These are phyloP conservation scores for Boletus subcaerulescens DNA, from an alignment of 768 basidiomycete species.

Conservation along the genomic window DNA sequence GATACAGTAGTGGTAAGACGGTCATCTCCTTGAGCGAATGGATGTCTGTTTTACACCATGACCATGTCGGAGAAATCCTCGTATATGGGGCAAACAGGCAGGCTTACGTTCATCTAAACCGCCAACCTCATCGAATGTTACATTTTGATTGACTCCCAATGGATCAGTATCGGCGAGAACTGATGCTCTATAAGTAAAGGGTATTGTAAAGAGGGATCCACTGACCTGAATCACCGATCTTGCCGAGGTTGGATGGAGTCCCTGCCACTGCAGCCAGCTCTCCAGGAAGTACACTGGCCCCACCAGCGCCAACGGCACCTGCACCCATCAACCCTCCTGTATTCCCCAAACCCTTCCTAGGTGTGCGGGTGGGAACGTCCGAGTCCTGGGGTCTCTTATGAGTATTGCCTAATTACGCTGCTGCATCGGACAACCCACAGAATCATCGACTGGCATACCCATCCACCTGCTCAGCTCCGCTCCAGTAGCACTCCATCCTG, in stretches of 20 bases:
- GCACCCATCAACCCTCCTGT: conserved; percentile 51
- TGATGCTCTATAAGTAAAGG: conserved; percentile 27
- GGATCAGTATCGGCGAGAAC: conserved; percentile 95
- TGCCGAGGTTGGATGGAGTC: conserved; percentile 83
- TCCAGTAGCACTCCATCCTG: conserved; percentile 78
- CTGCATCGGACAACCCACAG: conserved; percentile 38
- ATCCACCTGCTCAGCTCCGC: conserved; percentile 77
- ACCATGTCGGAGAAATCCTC: background rate
- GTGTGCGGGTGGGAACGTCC: conserved; percentile 62
- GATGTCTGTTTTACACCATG: conserved; percentile 57
- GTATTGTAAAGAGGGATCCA: conserved; percentile 14
- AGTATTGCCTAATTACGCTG: background rate
- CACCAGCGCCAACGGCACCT: conserved; percentile 45
- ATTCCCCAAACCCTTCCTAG: conserved; percentile 61
- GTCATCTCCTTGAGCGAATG: conserved; percentile 99
- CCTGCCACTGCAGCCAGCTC: conserved; percentile 63
- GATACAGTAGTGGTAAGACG: conserved; percentile 88
- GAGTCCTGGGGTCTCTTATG: conserved; percentile 52
- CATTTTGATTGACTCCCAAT: conserved; percentile 86
- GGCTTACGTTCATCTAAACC: conserved; percentile 87
- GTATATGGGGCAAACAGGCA: background rate
- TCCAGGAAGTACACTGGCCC: conserved; percentile 56
- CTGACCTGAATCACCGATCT: conserved; percentile 74
- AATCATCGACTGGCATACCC: conserved; percentile 70
- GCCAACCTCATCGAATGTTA: conserved; percentile 96